Evolutionary conservation across 2,329 filamentous ascomycete genomes (phyloP).

Genomic region (Colletotrichum gloeosporioides): DNA sequence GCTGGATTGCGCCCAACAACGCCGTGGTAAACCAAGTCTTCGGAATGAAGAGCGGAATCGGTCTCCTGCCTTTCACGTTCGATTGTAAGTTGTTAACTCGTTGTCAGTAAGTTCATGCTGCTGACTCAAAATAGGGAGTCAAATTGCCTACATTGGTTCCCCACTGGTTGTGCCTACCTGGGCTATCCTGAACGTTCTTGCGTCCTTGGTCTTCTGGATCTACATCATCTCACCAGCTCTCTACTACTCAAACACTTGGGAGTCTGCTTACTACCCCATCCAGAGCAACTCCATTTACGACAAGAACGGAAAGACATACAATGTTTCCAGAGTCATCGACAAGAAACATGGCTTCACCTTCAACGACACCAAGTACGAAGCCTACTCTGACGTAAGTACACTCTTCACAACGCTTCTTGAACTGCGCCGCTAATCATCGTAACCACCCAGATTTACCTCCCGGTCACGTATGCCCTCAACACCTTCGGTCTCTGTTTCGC

Average conservation of each 20-base stretch:
- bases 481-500: slow-evolving; percentile 60
- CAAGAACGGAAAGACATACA: slow-evolving; percentile 54
- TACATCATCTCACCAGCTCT: slow-evolving; percentile 47
- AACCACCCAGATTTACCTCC: slow-evolving; percentile 44
- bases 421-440: background rate
- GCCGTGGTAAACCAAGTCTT: slow-evolving; percentile 66
- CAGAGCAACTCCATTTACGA: slow-evolving; percentile 59
- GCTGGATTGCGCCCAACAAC: slow-evolving; percentile 65
- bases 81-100: slow-evolving; percentile 40
- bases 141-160: slow-evolving; percentile 44
- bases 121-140: slow-evolving; percentile 21
- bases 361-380: slow-evolving; percentile 51
- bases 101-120: fast-evolving
- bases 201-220: slow-evolving; percentile 52
- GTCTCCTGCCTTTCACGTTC: slow-evolving; percentile 66
- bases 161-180: slow-evolving; percentile 46
- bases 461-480: slow-evolving; percentile 47
- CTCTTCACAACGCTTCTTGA: background rate
- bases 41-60: slow-evolving; percentile 62
- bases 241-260: slow-evolving; percentile 55
- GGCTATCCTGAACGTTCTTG: slow-evolving; percentile 54
- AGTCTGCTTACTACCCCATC: slow-evolving; percentile 57
- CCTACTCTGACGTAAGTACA: slow-evolving; percentile 51
- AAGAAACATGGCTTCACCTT: slow-evolving; percentile 41
- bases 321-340: slow-evolving; percentile 52